These are phyloP conservation scores for Mycena galericulata DNA, from an alignment of 768 basidiomycete species.

Conservation along the genomic window DNA sequence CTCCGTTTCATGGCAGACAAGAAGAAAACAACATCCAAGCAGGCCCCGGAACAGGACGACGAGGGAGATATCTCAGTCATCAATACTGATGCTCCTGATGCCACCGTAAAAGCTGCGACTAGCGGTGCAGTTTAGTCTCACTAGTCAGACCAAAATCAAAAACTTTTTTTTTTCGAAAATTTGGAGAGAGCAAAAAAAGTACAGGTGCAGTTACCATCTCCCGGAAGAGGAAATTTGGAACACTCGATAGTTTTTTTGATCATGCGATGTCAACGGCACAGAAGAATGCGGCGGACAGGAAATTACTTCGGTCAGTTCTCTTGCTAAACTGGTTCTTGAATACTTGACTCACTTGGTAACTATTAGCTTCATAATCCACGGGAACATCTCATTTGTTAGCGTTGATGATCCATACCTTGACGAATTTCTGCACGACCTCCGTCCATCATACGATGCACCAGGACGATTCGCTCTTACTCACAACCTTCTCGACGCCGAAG, in stretches of 20 bases:
- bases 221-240: background rate
- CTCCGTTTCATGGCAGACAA: background rate
- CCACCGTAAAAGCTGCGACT: background rate
- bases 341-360: background rate
- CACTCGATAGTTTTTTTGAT: background rate
- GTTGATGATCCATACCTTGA: constrained; percentile 37
- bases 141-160: too few species aligned
- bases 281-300: constrained; percentile 7
- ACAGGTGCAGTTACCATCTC: background rate
- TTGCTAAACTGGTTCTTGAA: background rate
- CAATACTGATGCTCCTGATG: background rate
- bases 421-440: constrained; percentile 38
- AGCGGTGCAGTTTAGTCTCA: background rate
- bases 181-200: too few species aligned
- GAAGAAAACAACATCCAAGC: background rate
- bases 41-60: background rate
- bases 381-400: constrained; percentile 39
- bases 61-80: background rate
- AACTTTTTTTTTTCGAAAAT: too few species aligned
- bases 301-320: constrained; percentile 14
- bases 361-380: constrained; percentile 38
- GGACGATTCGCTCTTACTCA: constrained; percentile 41
- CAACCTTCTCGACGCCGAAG: constrained; percentile 38
- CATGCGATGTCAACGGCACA: background rate
- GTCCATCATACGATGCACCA: constrained; percentile 41